Percentiles rank a stretch among this genome's conserved stretches.
Conservation (phyloP, 805 yeast species). For the Yarrowia keelungensis region DNA sequence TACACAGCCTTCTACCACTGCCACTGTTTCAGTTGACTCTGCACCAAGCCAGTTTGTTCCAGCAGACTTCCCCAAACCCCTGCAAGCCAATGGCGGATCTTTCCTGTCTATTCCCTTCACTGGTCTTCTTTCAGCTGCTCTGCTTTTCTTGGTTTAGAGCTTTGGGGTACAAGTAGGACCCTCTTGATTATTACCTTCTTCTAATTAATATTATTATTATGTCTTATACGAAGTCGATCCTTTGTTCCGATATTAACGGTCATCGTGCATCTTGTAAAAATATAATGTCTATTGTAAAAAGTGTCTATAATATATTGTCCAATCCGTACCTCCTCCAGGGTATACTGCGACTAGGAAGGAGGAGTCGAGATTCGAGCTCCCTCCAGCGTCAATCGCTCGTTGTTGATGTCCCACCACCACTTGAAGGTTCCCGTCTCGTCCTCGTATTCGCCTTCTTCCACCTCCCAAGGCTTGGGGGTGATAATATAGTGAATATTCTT, state of each 20-base stretch:
- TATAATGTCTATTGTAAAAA: conserved; percentile 9
- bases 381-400: conserved; percentile 40
- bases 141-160: not conserved
- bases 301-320: not conserved
- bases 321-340: not conserved
- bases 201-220: not conserved
- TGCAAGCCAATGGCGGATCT: not conserved
- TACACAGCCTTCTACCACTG: too few relatives aligned
- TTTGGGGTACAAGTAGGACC: too few relatives aligned
- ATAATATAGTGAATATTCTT: conserved; percentile 65
- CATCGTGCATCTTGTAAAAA: not conserved
- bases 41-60: too few relatives aligned
- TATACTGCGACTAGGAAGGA: not conserved
- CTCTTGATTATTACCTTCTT: too few relatives aligned
- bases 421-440: conserved; percentile 59
- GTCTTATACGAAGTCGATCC: not conserved
- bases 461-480: conserved; percentile 69
- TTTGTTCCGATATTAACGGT: not conserved
- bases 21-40: too few relatives aligned
- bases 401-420: conserved; percentile 57
- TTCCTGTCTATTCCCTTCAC: not conserved
- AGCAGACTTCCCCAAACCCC: not conserved
- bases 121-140: not conserved
- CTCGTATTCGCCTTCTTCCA: conserved; percentile 46
- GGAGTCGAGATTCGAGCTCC: conserved; percentile 16